Conservation (phyloP, 2,329 filamentous ascomycete species). For the Colletotrichum endophyticum region DNA sequence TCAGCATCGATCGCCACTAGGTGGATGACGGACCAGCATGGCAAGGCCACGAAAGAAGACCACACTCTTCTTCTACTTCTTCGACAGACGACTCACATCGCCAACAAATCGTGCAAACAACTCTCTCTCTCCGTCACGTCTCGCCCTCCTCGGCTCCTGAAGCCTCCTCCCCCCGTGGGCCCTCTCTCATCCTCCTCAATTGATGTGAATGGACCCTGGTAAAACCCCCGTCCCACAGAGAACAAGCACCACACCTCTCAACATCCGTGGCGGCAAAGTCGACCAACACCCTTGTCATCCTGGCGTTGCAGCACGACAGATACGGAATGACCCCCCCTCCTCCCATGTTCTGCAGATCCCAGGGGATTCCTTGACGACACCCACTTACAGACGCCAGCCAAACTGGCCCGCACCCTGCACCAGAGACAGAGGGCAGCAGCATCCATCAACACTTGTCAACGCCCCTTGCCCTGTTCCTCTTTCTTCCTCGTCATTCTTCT, state of each 20-base stretch:
- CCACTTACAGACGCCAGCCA: neutral
- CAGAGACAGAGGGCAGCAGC: neutral
- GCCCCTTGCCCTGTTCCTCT: neutral
- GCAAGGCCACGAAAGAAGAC: neutral
- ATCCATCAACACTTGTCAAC: neutral
- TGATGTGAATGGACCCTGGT: neutral
- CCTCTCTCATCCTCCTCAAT: neutral
- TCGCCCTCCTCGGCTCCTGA: neutral
- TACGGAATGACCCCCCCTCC: conserved; percentile 13
- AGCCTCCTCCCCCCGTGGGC: neutral
- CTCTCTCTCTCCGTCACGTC: neutral
- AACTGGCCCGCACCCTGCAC: neutral
- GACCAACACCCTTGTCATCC: conserved; percentile 2
- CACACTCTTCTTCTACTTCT: neutral
- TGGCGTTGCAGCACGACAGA: conserved; percentile 21
- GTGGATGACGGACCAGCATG: neutral
- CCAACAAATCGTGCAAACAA: neutral
- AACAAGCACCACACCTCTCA: neutral
- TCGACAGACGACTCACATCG: neutral
- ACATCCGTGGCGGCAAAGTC: conserved; percentile 14
- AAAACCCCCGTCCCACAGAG: neutral
- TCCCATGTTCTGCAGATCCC: conserved; percentile 15
- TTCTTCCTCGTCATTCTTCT: neutral
- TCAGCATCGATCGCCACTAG: neutral
- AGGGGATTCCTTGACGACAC: conserved; percentile 13